Base-by-base conservation (phyloP, 305 asterid genomes). In the Fraxinus dipetala region DNA sequence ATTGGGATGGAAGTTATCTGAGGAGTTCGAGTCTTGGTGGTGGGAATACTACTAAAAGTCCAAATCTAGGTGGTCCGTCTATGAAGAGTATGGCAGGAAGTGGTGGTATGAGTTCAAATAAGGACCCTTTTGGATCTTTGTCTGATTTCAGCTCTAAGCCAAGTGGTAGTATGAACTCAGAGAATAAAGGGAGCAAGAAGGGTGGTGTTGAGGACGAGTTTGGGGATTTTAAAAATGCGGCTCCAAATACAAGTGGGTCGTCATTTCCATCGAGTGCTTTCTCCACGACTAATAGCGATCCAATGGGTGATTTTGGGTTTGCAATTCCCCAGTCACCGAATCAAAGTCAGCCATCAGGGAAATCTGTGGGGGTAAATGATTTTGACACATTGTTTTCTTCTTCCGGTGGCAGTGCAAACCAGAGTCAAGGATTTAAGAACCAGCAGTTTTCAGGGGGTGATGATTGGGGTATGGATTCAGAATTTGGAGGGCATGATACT, bases 81-180 rank as follows among this genome's bases (percentile, higher is more conserved):
- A 54, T 90, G 93, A 90, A 88, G 84, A 86, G 88, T 84, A 88
- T 87, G 95, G 83, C 80, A 45, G 94, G 91, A 81, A 80, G 87
- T 83, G 88, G 83, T 36, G 92, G 90, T 67, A 82, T 86, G 88
- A 86, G 91, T 80, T 78, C 90, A 0, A 91, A 77, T 76, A 91
- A 89, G 86, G 98, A 92, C 51, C 96, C 98, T 0, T 92, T 95
- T 87, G 93, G 92, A 72, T 88, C 95, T 9, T 88, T 94, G 89
- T 93, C 89, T 75, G 97, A 93, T 89, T 91, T 95, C 78, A 79
- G 80, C n/a, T 84, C 97, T 8, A 90, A 92, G 81, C 85, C 90
- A 0, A 54, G 80, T 24, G 86, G 83, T 80, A 81, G 91, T 32
- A 82, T 84, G 89, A 91, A 88, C 38, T 84, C 94, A 0, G 86